Percentiles rank a stretch among this genome's conserved stretches.
These are phyloP conservation scores for Priceomyces medius DNA, from an alignment of 805 yeast genomes.

Conservation along the genomic window DNA sequence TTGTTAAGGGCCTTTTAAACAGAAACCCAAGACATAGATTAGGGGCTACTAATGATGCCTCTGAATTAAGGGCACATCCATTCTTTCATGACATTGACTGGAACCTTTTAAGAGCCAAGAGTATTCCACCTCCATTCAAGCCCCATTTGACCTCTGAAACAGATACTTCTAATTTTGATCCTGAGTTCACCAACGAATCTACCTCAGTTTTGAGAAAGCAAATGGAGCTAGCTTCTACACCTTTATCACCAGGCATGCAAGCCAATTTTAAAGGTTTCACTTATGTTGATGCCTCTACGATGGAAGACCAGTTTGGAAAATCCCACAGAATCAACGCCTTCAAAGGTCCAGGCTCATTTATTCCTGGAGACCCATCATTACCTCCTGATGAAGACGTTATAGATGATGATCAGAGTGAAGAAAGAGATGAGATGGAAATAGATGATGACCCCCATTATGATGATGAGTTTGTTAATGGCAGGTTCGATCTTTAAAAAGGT, in stretches of 20 bases:
- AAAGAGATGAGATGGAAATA: conserved; percentile 46
- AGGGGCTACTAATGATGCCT: conserved; percentile 89
- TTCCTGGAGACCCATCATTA: conserved; percentile 74
- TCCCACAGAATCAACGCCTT: conserved; percentile 39
- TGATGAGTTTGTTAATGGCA: conserved; percentile 85
- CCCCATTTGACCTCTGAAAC: conserved; percentile 90
- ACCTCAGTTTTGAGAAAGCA: conserved; percentile 76
- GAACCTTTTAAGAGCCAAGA: conserved; percentile 73
- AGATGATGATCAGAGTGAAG: conserved; percentile 60
- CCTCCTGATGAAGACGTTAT: conserved; percentile 85
- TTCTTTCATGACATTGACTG: conserved; percentile 92
- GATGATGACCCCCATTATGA: conserved; percentile 62
- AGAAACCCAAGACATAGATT: conserved; percentile 94
- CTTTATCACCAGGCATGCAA: conserved; percentile 91
- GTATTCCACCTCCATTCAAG: conserved; percentile 93
- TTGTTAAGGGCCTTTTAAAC: conserved; percentile 91
- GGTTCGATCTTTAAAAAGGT: conserved; percentile 73
- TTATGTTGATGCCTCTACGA: conserved; percentile 88
- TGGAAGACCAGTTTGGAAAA: conserved; percentile 75
- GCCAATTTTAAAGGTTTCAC: conserved; percentile 97
- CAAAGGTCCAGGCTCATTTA: conserved; percentile 63
- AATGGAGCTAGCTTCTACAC: conserved; percentile 67
- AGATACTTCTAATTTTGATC: conserved; percentile 96
- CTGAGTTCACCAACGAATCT: conserved; percentile 92
- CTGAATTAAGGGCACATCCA: conserved; percentile 88